Base-by-base conservation (phyloP, 2,329 filamentous ascomycete species). In the Acrocalymma vagum region DNA sequence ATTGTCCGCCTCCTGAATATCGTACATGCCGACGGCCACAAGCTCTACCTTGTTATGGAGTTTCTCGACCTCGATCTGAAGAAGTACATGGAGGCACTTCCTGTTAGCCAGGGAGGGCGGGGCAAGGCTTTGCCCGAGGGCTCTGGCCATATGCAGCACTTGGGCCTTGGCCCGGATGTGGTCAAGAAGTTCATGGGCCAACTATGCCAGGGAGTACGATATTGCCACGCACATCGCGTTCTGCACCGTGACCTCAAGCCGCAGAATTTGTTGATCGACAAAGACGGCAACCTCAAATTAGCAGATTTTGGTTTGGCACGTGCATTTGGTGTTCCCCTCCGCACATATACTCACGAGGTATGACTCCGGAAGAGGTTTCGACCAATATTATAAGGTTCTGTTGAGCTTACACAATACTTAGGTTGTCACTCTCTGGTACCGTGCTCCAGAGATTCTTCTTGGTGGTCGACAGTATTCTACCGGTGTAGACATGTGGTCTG, bases 401-500 rank as follows among this genome's bases (percentile, higher is more conserved):
- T n/a, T 21, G 4, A 18, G 29, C 54, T 65, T 28, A 65, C 40
- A 44, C 20, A 0, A 18, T 22, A 4, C 54, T n/a, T 24, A 84
- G 80, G 90, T 96, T 46, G 91, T 96, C 45, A 96, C 91, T 2
- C 79, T 96, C 42, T 96, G 91, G 91, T 96, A 96, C 70, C 87
- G 92, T 48, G 82, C 90, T 7, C 91, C 91, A 1, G 91, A 96
- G 70, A 95, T 96, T 71, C 80, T 96, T 14, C 83, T 96, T 2
- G 91, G 91, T 65, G 90, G 91, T 42, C 85, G 91, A 36, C 90
- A 95, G 70, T 96, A 96, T 75, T 94, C 89, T 10, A 96, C 91
- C 10, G 91, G 91, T 42, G 90, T 96, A 27, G 91, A 96, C 65
- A 96, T 96, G 88, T 96, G 91, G 91, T 94, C 89, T 21, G 86